Conservation (phyloP, 768 basidiomycete species). For the Boletus edulis region DNA sequence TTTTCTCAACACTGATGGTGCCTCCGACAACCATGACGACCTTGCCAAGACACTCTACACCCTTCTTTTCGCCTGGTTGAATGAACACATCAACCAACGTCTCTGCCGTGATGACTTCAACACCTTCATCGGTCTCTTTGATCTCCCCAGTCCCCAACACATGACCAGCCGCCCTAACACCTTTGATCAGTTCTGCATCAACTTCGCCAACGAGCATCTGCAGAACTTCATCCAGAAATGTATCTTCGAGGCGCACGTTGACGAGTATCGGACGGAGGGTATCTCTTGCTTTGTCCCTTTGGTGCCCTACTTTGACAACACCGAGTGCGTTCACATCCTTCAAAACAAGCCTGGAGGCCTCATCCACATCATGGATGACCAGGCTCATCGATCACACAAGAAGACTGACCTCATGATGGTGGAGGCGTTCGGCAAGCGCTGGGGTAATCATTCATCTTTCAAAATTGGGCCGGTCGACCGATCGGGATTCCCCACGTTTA, state of each 20-base stretch:
- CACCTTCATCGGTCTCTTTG: constrained; percentile 90
- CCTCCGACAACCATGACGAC: constrained; percentile 90
- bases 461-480: constrained; percentile 75
- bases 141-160: constrained; percentile 92
- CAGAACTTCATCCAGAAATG: constrained; percentile 75
- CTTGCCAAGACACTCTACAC: constrained; percentile 93
- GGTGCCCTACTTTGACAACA: constrained; percentile 84
- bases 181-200: constrained; percentile 94
- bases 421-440: constrained; percentile 90
- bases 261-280: constrained; percentile 83
- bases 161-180: constrained; percentile 85
- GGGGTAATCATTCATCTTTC: constrained; percentile 93
- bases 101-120: constrained; percentile 92
- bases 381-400: constrained; percentile 80
- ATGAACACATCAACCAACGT: constrained; percentile 94
- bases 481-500: constrained; percentile 82
- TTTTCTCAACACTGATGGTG: constrained; percentile 92
- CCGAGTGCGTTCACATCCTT: constrained; percentile 77
- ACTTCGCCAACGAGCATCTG: constrained; percentile 92
- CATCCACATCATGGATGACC: constrained; percentile 97
- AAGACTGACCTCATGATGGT: constrained; percentile 95
- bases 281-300: constrained; percentile 67
- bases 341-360: constrained; percentile 59
- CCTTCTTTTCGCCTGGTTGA: constrained; percentile 93
- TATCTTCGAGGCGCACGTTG: constrained; percentile 71